Evolutionary conservation across 2,329 filamentous ascomycete genomes (phyloP), one percentile per base, ranked within the genome.

Genomic region (Neocucurbitaria cava): DNA sequence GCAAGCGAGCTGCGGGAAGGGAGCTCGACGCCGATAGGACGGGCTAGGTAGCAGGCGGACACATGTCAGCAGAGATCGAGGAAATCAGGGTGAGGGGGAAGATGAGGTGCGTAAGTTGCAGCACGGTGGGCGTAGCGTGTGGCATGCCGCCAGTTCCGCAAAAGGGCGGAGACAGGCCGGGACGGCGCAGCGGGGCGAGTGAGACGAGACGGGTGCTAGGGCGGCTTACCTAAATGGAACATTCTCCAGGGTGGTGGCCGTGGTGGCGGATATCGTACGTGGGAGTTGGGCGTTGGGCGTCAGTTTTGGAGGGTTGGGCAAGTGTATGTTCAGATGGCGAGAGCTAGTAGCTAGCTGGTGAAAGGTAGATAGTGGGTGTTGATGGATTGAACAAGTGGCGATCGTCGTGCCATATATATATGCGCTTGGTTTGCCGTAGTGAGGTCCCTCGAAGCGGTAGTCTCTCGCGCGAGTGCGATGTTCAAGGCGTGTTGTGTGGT

Each of bases 1-100:
- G 49, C 52, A 31, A 69, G 65, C 4, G 62, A 65, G 33, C 46
- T 39, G 36, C 63, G 61, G 28, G 38, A 40, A 15, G 56, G 57
- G 33, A 36, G 46, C 35, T 45, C 31, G 40, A 35, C 54, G 46
- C 33, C 33, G 44, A 31, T 43, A 8, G n/a, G 52, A 39, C 33
- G 46, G 49, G 10, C 11, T 46, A n/a, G n/a, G n/a, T n/a, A 51
- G 42, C 4, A 18, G 28, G 31, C 6, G 31, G 41, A 21, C n/a
- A n/a, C n/a, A n/a, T n/a, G 43, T 52, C 30, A 52, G 49, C 24
- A 18, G n/a, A 35, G 39, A 7, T 26, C n/a, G 40, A 41, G 43
- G 31, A 17, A 39, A 28, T 26, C 20, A 9, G 11, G 18, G 21
- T 10, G 24, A 30, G 3, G 28, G 10, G 18, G 10, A 38, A 42